These are phyloP conservation scores for Cercospora sesami DNA, from an alignment of 2,329 filamentous ascomycete species.

Conservation along the genomic window DNA sequence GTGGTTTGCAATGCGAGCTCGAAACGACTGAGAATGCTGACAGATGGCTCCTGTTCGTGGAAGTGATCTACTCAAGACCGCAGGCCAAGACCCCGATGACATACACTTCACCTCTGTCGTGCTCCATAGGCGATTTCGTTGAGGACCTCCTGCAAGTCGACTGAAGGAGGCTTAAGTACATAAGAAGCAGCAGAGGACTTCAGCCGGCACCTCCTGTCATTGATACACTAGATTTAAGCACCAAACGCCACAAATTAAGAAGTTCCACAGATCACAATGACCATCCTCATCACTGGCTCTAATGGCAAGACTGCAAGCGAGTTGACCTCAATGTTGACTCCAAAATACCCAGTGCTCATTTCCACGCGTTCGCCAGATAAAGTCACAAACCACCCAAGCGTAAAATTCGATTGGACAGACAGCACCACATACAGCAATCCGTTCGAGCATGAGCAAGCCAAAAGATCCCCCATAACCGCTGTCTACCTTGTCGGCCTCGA, in stretches of 20 bases:
- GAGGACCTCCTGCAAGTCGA: neutral
- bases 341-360: slow-evolving; percentile 15
- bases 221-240: neutral
- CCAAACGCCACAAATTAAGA: neutral
- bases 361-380: slow-evolving; percentile 14
- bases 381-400: neutral
- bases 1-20: neutral
- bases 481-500: neutral
- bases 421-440: neutral
- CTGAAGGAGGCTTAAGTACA: neutral
- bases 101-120: neutral
- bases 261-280: slow-evolving; percentile 11
- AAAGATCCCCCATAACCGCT: neutral
- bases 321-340: slow-evolving; percentile 14
- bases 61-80: neutral
- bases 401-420: neutral
- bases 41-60: neutral
- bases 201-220: neutral
- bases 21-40: neutral
- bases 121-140: neutral
- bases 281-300: slow-evolving; percentile 27
- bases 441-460: neutral
- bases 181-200: neutral
- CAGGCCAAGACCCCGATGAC: neutral
- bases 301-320: slow-evolving; percentile 23